Evolutionary conservation across 1,139 yeast genomes (phyloP).

Genomic region (Nakaseomyces bracarensis): DNA sequence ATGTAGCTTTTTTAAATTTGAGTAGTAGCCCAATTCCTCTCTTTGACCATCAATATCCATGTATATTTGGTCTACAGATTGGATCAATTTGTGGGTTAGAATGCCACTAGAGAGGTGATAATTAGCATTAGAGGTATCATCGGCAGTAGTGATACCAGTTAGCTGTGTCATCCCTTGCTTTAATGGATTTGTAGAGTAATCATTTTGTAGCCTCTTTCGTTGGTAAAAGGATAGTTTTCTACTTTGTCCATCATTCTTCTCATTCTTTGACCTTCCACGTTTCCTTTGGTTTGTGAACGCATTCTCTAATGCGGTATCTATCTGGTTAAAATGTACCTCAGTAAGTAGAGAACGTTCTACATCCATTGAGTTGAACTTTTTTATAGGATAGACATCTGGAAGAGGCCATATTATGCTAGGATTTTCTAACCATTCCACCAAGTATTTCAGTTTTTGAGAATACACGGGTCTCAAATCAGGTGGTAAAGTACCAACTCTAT

Average conservation of each 20-base stretch:
- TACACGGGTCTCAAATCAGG: constrained; percentile 73
- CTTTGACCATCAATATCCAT: constrained; percentile 25
- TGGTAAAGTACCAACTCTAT: constrained; percentile 76
- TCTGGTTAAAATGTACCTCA: constrained; percentile 56
- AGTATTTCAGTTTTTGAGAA: constrained; percentile 54
- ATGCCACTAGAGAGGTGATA: constrained; percentile 33
- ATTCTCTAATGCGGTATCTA: constrained; percentile 26
- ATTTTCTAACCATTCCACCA: constrained; percentile 51
- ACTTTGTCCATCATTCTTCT: constrained; percentile 11
- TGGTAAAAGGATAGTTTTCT: constrained; percentile 42
- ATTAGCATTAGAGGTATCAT: constrained; percentile 27
- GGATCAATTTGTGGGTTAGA: constrained; percentile 44
- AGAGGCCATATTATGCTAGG: constrained; percentile 58
- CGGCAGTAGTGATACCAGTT: constrained; percentile 47
- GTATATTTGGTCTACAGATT: constrained; percentile 34
- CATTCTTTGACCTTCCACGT: constrained; percentile 16
- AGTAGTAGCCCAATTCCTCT: constrained; percentile 28
- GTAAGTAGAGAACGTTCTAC: constrained; percentile 73
- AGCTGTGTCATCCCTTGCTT: constrained; percentile 48
- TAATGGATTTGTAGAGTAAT: constrained; percentile 58
- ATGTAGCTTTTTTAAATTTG: constrained; percentile 18
- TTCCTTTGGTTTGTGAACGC: constrained; percentile 22
- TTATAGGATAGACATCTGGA: constrained; percentile 61
- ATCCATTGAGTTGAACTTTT: constrained; percentile 56
- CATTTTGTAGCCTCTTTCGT: constrained; percentile 57